These are phyloP conservation scores for Beta lomatogona DNA, from an alignment of 179 eudicot species.

Conservation along the genomic window DNA sequence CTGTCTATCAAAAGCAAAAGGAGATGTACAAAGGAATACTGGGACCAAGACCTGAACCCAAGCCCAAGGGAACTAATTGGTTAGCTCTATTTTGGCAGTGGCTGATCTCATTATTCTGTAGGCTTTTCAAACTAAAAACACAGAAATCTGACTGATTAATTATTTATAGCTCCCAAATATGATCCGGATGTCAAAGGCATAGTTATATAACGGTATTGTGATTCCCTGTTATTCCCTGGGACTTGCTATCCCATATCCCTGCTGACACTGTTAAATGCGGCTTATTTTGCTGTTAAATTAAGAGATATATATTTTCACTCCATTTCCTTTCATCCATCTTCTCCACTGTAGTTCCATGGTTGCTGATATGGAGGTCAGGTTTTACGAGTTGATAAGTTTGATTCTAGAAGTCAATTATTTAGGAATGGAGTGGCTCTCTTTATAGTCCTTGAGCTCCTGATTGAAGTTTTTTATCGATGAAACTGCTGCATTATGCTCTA, in stretches of 20 bases:
- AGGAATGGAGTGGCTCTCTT: too few relatives aligned
- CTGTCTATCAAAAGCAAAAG: slow-evolving; percentile 83
- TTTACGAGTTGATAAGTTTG: too few relatives aligned
- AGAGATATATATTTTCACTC: not conserved
- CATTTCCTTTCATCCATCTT: not conserved
- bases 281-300: not conserved
- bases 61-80: slow-evolving; percentile 57
- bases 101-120: slow-evolving; percentile 57
- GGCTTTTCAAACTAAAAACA: slow-evolving; percentile 47
- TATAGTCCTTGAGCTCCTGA: too few relatives aligned
- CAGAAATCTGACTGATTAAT: slow-evolving; percentile 48
- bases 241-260: not conserved
- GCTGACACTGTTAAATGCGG: not conserved
- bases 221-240: not conserved
- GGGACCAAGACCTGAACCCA: slow-evolving; percentile 85
- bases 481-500: too few relatives aligned
- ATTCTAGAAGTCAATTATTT: too few relatives aligned
- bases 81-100: slow-evolving; percentile 71
- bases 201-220: not conserved
- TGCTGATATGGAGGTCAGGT: too few relatives aligned
- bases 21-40: slow-evolving; percentile 94
- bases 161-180: not conserved
- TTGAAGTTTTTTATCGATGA: too few relatives aligned
- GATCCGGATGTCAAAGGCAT: not conserved
- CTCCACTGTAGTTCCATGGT: not conserved